Percentiles rank a stretch among this genome's conserved stretches.
phyloP scores from a whole-genome alignment of 441 rosid genomes.

The Pelargonium citronellum region DNA sequence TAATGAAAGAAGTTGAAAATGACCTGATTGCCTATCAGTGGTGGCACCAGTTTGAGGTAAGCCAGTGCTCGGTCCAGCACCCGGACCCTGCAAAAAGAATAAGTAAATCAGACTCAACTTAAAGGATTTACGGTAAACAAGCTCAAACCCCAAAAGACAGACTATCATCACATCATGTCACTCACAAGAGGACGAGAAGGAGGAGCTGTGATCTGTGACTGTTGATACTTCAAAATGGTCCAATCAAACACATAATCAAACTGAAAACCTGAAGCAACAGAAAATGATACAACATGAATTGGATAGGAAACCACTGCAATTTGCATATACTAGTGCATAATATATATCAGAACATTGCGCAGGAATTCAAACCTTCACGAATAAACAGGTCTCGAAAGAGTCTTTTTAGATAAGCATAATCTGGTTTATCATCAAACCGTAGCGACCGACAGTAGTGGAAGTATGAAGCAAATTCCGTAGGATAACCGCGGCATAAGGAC shows the following conservation, averaged over 20 bases:
- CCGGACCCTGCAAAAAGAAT: conserved; percentile 29
- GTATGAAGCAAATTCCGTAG: conserved; percentile 93
- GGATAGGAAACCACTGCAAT: not conserved
- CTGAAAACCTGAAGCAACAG: conserved; percentile 65
- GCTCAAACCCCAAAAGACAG: not conserved
- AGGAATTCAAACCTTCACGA: conserved; percentile 68
- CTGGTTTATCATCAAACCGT: conserved; percentile 95
- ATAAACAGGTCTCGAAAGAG: conserved; percentile 92
- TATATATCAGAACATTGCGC: not conserved
- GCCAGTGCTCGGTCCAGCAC: conserved; percentile 40
- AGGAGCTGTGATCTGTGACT: conserved; percentile 73
- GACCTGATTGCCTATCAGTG: conserved; percentile 38
- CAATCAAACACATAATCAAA: conserved; percentile 77
- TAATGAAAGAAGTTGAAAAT: not conserved
- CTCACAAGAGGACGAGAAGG: conserved; percentile 60
- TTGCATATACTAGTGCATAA: not conserved
- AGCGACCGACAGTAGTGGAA: conserved; percentile 91
- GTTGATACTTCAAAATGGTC: conserved; percentile 75
- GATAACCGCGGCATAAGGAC: conserved; percentile 92
- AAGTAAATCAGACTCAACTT: not conserved
- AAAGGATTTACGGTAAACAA: not conserved
- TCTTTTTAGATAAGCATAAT: conserved; percentile 83
- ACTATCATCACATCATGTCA: not conserved
- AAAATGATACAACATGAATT: conserved; percentile 9
- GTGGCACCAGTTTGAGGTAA: conserved; percentile 28